phyloP scores from a whole-genome alignment of 2,329 filamentous ascomycete genomes.

The Monilinia fructigena region DNA sequence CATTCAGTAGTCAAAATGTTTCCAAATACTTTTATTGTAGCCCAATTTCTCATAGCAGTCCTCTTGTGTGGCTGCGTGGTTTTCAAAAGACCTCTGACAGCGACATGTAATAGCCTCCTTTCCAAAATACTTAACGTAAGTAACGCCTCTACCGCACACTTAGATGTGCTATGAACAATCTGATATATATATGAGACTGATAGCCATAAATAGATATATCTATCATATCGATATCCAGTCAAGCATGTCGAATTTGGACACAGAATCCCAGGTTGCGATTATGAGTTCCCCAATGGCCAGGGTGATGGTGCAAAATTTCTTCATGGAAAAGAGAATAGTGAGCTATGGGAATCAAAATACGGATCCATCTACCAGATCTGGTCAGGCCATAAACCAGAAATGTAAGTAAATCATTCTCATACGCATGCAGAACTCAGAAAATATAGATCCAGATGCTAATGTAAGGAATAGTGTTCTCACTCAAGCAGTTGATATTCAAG shows the following conservation, averaged over 20 bases:
- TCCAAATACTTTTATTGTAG: slow-evolving; percentile 12
- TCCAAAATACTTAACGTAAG: slow-evolving; percentile 9
- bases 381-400: slow-evolving; percentile 43
- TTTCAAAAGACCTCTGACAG: slow-evolving; percentile 9
- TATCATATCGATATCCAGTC: slow-evolving; percentile 20
- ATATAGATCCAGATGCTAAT: not conserved
- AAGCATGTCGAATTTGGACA: slow-evolving; percentile 14
- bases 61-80: slow-evolving; percentile 10
- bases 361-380: slow-evolving; percentile 45
- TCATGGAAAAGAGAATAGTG: slow-evolving; percentile 40
- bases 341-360: slow-evolving; percentile 39
- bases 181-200: not conserved
- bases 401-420: slow-evolving; percentile 38
- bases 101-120: slow-evolving; percentile 5
- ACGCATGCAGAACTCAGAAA: no score
- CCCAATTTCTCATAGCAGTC: slow-evolving; percentile 2
- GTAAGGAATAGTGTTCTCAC: slow-evolving; percentile 41
- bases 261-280: slow-evolving; percentile 33
- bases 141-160: not conserved
- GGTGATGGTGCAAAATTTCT: slow-evolving; percentile 46
- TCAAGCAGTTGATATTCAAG: slow-evolving; percentile 40
- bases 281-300: slow-evolving; percentile 44
- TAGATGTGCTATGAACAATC: not conserved
- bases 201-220: slow-evolving; percentile 1
- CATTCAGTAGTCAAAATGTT: slow-evolving; percentile 15